phyloP scores from a whole-genome alignment of 495 filamentous ascomycete species.

The Hapsidospora chrysogenum region DNA sequence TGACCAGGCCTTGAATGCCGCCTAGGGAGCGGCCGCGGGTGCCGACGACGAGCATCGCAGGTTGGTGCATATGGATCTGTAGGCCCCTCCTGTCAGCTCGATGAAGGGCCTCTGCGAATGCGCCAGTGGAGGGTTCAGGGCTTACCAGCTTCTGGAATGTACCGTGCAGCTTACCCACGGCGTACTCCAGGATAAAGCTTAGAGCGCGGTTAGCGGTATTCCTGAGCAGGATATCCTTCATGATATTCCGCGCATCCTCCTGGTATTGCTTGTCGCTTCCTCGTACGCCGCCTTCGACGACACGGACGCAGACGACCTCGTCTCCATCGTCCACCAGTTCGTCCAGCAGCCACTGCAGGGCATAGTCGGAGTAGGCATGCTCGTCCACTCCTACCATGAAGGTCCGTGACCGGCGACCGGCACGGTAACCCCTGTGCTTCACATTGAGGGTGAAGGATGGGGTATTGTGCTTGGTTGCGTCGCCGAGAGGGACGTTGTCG shows the following conservation, averaged over 20 bases:
- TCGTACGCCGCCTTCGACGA: slow-evolving; percentile 72
- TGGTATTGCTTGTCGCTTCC: slow-evolving; percentile 65
- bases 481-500: slow-evolving; percentile 64
- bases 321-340: slow-evolving; percentile 95
- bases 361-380: slow-evolving; percentile 90
- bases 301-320: slow-evolving; percentile 84
- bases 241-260: slow-evolving; percentile 56
- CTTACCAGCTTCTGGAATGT: slow-evolving; percentile 87
- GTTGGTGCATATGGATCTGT: slow-evolving; percentile 94
- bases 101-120: not conserved
- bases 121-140: slow-evolving; percentile 5
- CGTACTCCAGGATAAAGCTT: slow-evolving; percentile 74
- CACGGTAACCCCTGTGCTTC: slow-evolving; percentile 81
- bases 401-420: slow-evolving; percentile 66
- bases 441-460: slow-evolving; percentile 63
- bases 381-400: slow-evolving; percentile 91
- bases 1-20: slow-evolving; percentile 79
- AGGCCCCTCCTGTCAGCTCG: too few species aligned
- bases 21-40: slow-evolving; percentile 76
- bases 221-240: slow-evolving; percentile 68
- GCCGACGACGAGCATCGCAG: slow-evolving; percentile 87
- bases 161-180: slow-evolving; percentile 78
- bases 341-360: slow-evolving; percentile 84
- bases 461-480: slow-evolving; percentile 56
- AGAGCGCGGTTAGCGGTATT: slow-evolving; percentile 77